Conservation (phyloP, 495 filamentous ascomycete genomes). For the Immersiella caudata region DNA sequence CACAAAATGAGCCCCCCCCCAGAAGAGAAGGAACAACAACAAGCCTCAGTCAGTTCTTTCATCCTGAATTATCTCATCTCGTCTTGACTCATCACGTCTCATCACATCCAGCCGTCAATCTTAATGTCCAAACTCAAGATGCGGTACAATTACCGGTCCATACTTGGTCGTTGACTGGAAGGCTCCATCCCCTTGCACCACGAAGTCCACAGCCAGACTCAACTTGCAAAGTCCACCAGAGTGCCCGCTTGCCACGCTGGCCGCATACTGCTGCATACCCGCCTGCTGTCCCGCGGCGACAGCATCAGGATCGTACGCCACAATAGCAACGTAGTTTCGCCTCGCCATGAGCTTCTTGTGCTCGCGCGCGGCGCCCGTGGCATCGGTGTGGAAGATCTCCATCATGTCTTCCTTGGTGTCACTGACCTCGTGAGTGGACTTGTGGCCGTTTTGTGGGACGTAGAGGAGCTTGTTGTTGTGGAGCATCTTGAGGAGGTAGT, state of each 20-base stretch:
- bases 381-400: slow-evolving; percentile 94
- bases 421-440: slow-evolving; percentile 62
- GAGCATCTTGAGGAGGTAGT: slow-evolving; percentile 87
- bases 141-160: slow-evolving; percentile 93
- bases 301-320: slow-evolving; percentile 87
- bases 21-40: not conserved
- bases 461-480: slow-evolving; percentile 91
- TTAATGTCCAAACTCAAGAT: slow-evolving; percentile 77
- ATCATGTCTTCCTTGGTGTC: slow-evolving; percentile 99
- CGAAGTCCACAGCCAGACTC: slow-evolving; percentile 92
- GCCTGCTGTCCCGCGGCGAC: slow-evolving; percentile 56
- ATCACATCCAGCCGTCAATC: not conserved
- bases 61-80: too few relatives aligned
- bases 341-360: slow-evolving; percentile 88
- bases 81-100: too few relatives aligned
- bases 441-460: slow-evolving; percentile 86
- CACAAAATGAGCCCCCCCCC: not conserved
- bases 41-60: too few relatives aligned
- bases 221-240: slow-evolving; percentile 61
- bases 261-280: slow-evolving; percentile 30
- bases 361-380: slow-evolving; percentile 77
- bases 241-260: slow-evolving; percentile 31
- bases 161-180: slow-evolving; percentile 87
- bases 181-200: slow-evolving; percentile 88
- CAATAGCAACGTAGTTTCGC: slow-evolving; percentile 91